phyloP scores from a whole-genome alignment of 768 basidiomycete species.

The Imleria badia region DNA sequence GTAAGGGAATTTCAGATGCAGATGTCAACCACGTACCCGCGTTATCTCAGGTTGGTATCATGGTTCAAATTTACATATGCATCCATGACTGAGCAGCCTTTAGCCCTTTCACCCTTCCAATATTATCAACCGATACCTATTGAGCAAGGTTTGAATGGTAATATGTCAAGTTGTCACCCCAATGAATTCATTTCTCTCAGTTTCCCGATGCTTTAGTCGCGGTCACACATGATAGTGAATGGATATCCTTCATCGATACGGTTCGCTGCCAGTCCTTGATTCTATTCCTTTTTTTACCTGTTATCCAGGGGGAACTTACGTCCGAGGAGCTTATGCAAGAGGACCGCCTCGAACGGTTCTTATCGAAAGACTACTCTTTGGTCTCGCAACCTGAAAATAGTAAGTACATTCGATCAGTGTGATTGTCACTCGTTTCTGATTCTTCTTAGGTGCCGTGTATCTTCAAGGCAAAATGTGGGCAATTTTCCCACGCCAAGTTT shows the following conservation, averaged over 20 bases:
- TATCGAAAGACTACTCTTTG: not conserved
- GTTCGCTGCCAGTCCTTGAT: not conserved
- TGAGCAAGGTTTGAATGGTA: too few relatives aligned
- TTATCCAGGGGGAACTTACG: not conserved
- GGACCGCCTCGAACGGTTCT: not conserved
- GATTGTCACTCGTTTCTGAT: too few relatives aligned
- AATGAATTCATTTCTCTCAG: too few relatives aligned
- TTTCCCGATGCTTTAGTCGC: constrained; percentile 1
- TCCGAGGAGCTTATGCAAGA: not conserved
- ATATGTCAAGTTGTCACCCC: too few relatives aligned
- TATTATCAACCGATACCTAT: not conserved
- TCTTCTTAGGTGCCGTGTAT: too few relatives aligned
- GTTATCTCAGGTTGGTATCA: constrained; percentile 1
- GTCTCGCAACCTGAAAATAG: not conserved
- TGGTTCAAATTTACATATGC: not conserved
- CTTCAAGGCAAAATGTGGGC: not conserved
- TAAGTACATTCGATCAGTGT: not conserved
- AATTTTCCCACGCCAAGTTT: too few relatives aligned
- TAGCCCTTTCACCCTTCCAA: constrained; percentile 12
- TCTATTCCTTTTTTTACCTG: not conserved
- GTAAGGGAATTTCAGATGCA: not conserved
- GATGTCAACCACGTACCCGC: not conserved
- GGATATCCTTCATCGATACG: constrained; percentile 1
- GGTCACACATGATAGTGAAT: constrained; percentile 9
- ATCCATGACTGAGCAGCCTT: not conserved